phyloP scores from a whole-genome alignment of 352 stramenopile genomes.

The Pythium pectinolyticum region DNA sequence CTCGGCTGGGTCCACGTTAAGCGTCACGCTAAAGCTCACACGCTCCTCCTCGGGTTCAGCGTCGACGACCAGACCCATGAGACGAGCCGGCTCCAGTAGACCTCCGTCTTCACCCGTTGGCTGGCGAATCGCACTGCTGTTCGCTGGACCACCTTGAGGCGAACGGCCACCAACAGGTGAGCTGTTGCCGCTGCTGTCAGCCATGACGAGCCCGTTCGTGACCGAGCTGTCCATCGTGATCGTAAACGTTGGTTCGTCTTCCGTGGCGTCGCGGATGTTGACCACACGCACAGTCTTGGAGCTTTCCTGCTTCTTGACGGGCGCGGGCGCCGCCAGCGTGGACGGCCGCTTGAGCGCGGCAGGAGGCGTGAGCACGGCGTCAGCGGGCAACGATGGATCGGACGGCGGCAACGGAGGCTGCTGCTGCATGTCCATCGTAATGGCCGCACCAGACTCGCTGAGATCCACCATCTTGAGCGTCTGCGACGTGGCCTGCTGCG shows the following conservation, averaged over 20 bases:
- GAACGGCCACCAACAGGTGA: slow-evolving; percentile 23
- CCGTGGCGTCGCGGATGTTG: slow-evolving; percentile 66
- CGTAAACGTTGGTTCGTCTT: slow-evolving; percentile 39
- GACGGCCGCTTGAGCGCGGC: slow-evolving; percentile 59
- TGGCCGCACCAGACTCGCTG: slow-evolving; percentile 15
- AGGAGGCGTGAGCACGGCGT: slow-evolving; percentile 23
- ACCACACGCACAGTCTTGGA: slow-evolving; percentile 72
- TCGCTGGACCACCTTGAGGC: not conserved
- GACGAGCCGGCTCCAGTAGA: slow-evolving; percentile 63
- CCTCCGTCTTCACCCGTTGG: slow-evolving; percentile 77
- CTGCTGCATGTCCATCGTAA: slow-evolving; percentile 49
- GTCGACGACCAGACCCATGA: slow-evolving; percentile 77
- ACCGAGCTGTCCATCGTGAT: slow-evolving; percentile 37
- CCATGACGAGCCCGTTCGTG: slow-evolving; percentile 18
- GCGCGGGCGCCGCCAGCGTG: slow-evolving; percentile 41
- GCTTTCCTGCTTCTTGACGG: slow-evolving; percentile 54
- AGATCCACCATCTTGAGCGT: slow-evolving; percentile 23
- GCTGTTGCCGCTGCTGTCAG: slow-evolving; percentile 22
- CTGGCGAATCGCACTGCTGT: slow-evolving; percentile 50
- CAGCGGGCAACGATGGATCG: slow-evolving; percentile 30
- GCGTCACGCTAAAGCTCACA: slow-evolving; percentile 85
- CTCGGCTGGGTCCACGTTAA: slow-evolving; percentile 62
- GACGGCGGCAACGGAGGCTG: slow-evolving; percentile 23
- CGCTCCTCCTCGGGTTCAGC: slow-evolving; percentile 59
- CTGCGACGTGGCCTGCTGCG: slow-evolving; percentile 15